These are phyloP conservation scores for Sphagnum contortum DNA, from an alignment of 225 moss, liverwort and hornwort genomes.

Conservation along the genomic window DNA sequence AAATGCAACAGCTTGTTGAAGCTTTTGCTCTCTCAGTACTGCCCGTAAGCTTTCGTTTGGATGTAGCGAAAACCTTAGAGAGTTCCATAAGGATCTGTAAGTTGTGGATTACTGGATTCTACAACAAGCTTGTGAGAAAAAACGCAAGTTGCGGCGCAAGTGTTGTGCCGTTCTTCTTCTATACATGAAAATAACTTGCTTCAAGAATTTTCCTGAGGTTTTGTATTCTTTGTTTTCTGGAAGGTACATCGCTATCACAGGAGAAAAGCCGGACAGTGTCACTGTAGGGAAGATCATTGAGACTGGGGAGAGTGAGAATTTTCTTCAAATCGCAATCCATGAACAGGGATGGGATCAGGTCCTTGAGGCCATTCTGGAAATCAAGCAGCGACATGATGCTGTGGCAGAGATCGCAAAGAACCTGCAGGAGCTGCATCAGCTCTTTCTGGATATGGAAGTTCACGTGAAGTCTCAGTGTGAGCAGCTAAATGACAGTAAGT, in stretches of 20 bases:
- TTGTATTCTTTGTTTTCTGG: background rate
- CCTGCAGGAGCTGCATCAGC: conserved; percentile 6
- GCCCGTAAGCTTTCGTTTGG: no score
- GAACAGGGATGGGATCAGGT: conserved; percentile 9
- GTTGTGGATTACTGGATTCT: background rate
- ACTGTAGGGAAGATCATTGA: conserved; percentile 18
- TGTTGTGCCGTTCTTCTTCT: no score
- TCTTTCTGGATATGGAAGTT: conserved; percentile 14
- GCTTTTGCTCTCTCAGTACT: no score
- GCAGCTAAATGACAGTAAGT: conserved; percentile 8
- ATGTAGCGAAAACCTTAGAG: no score
- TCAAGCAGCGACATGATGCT: conserved; percentile 10
- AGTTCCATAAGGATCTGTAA: background rate
- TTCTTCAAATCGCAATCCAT: conserved; percentile 13
- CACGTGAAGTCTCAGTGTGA: conserved; percentile 9
- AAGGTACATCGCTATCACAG: conserved; percentile 14
- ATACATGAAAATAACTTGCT: no score
- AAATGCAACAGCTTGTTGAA: background rate
- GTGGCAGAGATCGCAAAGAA: conserved; percentile 10
- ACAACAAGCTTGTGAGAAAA: background rate
- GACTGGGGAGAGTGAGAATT: conserved; percentile 12
- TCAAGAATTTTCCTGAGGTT: background rate
- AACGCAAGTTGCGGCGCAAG: no score
- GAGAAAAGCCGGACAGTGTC: conserved; percentile 14
- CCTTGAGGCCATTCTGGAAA: conserved; percentile 7